phyloP scores from a whole-genome alignment of 257 asterid genomes.

The Primulina tabacum region DNA sequence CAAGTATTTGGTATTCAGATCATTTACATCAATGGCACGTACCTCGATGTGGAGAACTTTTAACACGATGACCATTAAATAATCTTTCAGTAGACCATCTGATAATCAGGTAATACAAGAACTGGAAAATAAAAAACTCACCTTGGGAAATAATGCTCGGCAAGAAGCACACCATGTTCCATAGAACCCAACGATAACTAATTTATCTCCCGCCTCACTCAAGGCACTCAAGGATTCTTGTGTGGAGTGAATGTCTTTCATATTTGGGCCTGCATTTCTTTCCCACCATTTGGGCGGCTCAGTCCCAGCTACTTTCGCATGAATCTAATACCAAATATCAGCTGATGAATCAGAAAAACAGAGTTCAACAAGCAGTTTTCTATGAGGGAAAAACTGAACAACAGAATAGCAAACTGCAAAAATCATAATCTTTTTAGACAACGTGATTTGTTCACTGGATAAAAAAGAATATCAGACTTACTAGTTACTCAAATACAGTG shows the following conservation, averaged over 20 bases:
- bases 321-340: constrained; percentile 37
- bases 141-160: constrained; percentile 85
- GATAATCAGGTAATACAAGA: background rate
- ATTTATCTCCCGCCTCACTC: constrained; percentile 77
- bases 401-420: background rate
- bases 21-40: background rate
- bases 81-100: constrained; percentile 11
- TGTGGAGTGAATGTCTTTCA: constrained; percentile 83
- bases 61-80: background rate
- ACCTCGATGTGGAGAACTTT: background rate
- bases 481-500: background rate
- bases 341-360: background rate
- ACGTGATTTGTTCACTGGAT: background rate
- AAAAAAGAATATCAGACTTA: background rate
- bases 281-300: constrained; percentile 93
- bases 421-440: background rate
- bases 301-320: constrained; percentile 53
- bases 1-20: background rate
- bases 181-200: constrained; percentile 82
- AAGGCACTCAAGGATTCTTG: constrained; percentile 66
- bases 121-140: constrained; percentile 21
- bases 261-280: constrained; percentile 73
- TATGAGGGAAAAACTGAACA: background rate
- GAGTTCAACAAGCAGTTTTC: background rate
- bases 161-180: constrained; percentile 98